Conservation (phyloP, 2,329 filamentous ascomycete species). For the Domatiomyces catenatus region DNA sequence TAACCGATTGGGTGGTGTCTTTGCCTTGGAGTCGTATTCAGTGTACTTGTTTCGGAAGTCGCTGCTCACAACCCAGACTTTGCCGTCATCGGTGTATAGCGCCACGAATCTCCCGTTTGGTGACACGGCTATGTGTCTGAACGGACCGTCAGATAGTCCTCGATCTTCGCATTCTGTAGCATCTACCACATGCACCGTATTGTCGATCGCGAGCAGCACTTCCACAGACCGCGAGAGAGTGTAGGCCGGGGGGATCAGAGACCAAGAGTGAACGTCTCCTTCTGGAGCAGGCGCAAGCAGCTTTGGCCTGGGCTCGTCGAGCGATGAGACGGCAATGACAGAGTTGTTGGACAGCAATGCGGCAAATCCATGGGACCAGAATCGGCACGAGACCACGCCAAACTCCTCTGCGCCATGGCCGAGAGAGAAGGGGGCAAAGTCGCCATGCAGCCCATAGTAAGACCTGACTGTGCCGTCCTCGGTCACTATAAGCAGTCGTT, state of each 20-base stretch:
- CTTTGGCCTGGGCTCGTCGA: constrained; percentile 78
- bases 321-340: constrained; percentile 72
- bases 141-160: constrained; percentile 79
- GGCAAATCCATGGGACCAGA: constrained; percentile 86
- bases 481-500: constrained; percentile 75
- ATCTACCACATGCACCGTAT: constrained; percentile 77
- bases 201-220: constrained; percentile 67
- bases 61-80: constrained; percentile 81
- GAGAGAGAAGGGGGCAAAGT: constrained; percentile 87
- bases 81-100: constrained; percentile 71
- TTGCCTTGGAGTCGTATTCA: constrained; percentile 78
- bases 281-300: constrained; percentile 61
- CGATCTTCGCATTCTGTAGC: constrained; percentile 81
- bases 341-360: constrained; percentile 79
- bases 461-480: constrained; percentile 81
- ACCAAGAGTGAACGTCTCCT: constrained; percentile 74
- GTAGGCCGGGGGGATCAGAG: constrained; percentile 70
- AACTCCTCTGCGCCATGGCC: constrained; percentile 79
- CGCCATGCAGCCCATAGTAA: constrained; percentile 80
- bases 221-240: constrained; percentile 88
- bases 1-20: constrained; percentile 70
- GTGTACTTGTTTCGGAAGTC: constrained; percentile 88
- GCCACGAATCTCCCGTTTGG: constrained; percentile 81
- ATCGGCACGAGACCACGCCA: constrained; percentile 75
- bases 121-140: constrained; percentile 77